These are phyloP conservation scores for Coniferiporia weirii DNA, from an alignment of 1,284 basidiomycete genomes.

Conservation along the genomic window DNA sequence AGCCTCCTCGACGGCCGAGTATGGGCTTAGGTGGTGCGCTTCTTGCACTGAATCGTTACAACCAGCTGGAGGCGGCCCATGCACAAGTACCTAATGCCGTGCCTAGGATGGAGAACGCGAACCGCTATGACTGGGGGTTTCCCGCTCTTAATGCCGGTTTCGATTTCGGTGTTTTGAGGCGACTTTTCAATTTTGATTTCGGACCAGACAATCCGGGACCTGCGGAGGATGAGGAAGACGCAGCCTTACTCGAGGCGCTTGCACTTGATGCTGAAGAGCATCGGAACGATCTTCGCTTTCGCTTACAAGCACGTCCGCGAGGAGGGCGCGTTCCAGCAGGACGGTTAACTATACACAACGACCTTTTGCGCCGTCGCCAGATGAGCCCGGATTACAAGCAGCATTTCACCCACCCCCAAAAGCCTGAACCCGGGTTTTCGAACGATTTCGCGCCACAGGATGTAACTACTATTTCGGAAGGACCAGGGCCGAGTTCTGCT, in stretches of 20 bases:
- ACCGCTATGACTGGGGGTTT: neutral
- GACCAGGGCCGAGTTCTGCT: conserved; percentile 14
- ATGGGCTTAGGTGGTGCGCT: conserved; percentile 70
- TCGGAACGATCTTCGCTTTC: neutral
- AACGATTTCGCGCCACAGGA: conserved; percentile 46
- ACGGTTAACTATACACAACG: neutral
- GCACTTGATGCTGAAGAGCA: neutral
- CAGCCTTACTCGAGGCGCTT: conserved; percentile 1
- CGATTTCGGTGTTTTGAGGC: neutral
- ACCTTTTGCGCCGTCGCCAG: neutral
- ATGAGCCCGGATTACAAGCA: conserved; percentile 42
- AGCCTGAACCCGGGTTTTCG: conserved; percentile 53
- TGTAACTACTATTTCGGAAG: neutral
- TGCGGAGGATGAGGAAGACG: conserved; percentile 6
- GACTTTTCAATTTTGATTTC: neutral
- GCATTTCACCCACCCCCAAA: conserved; percentile 57
- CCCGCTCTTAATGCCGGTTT: neutral
- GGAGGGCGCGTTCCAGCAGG: neutral
- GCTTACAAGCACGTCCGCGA: neutral
- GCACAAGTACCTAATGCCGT: neutral
- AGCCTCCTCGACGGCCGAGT: conserved; percentile 43
- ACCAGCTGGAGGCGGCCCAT: conserved; percentile 16
- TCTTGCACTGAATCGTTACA: conserved; percentile 37
- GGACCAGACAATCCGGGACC: neutral
- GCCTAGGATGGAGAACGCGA: neutral